Evolutionary conservation across 2,329 filamentous ascomycete species (phyloP).

Genomic region (Rachicladosporium sp.): DNA sequence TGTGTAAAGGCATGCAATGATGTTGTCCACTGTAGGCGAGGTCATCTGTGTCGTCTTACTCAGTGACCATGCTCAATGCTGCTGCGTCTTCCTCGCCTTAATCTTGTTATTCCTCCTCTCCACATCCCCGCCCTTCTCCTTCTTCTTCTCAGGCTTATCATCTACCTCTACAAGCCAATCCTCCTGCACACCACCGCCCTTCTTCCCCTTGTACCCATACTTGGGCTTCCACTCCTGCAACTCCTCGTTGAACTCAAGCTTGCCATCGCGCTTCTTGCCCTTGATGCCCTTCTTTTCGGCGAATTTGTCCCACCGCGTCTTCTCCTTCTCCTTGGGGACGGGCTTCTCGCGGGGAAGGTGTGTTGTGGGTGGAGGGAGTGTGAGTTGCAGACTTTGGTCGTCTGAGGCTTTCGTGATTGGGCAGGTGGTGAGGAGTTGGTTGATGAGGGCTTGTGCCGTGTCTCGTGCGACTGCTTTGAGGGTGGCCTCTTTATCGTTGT

Average conservation of each 20-base stretch:
- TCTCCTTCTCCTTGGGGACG: conserved; percentile 65
- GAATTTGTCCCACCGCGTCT: conserved; percentile 93
- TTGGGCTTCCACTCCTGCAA: conserved; percentile 81
- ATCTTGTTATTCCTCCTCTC: conserved; percentile 9
- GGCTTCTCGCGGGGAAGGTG: conserved; percentile 82
- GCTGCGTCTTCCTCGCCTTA: conserved; percentile 9
- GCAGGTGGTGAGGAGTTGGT: conserved; percentile 85
- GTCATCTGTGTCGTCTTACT: too few relatives aligned
- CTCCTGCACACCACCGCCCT: conserved; percentile 61
- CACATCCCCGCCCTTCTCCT: conserved; percentile 38
- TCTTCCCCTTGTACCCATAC: conserved; percentile 89
- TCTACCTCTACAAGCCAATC: conserved; percentile 93
- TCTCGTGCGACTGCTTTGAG: conserved; percentile 69
- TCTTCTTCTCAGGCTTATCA: conserved; percentile 51
- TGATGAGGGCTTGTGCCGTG: conserved; percentile 81
- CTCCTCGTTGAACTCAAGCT: conserved; percentile 74
- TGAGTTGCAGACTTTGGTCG: conserved; percentile 56
- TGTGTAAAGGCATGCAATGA: too few relatives aligned
- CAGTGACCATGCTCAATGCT: too few relatives aligned
- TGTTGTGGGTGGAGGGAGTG: conserved; percentile 59
- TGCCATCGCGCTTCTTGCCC: conserved; percentile 69
- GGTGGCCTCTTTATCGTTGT: conserved; percentile 44
- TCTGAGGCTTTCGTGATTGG: conserved; percentile 56
- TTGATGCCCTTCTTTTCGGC: conserved; percentile 95
- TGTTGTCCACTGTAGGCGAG: too few relatives aligned